phyloP scores from a whole-genome alignment of 768 basidiomycete species.

The Mycena rosella region DNA sequence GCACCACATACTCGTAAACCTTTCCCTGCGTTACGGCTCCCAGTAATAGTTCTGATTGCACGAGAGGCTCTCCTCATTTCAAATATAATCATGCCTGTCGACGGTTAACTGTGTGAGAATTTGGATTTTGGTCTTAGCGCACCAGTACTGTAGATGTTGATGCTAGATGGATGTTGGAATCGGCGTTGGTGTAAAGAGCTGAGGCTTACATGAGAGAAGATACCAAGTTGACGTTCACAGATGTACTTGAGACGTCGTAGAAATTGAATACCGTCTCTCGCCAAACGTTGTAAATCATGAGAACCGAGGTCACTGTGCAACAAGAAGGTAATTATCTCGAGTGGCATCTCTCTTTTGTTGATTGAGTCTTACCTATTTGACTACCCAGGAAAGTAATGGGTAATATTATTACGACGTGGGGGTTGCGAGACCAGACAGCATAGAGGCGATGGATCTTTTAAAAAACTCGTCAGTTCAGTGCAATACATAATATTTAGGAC shows the following conservation, averaged over 20 bases:
- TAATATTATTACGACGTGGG: neutral
- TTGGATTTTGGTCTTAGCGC: neutral
- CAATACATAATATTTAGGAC: too few species aligned
- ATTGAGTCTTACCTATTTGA: neutral
- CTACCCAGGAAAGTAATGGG: neutral
- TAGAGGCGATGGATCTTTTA: neutral
- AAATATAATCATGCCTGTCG: slow-evolving; percentile 12
- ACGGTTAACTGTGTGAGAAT: neutral
- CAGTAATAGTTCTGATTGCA: slow-evolving; percentile 12
- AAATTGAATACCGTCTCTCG: slow-evolving; percentile 20
- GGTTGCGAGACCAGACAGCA: neutral
- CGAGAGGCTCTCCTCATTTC: neutral
- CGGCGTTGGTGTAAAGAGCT: neutral
- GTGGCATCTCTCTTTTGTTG: neutral
- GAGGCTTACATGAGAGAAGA: neutral
- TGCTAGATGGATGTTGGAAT: slow-evolving; percentile 1
- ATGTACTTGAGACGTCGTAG: slow-evolving; percentile 4
- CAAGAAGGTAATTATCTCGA: too few species aligned
- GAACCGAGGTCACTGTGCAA: neutral
- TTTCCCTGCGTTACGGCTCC: neutral
- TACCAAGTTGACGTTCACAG: neutral
- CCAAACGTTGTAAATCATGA: slow-evolving; percentile 3
- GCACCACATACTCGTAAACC: slow-evolving; percentile 3
- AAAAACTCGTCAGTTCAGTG: neutral
- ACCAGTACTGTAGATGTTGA: slow-evolving; percentile 21